Percentiles rank a stretch among this genome's conserved stretches.
These are phyloP conservation scores for Hypoxylon perforatum DNA, from an alignment of 495 filamentous ascomycete genomes.

Conservation along the genomic window DNA sequence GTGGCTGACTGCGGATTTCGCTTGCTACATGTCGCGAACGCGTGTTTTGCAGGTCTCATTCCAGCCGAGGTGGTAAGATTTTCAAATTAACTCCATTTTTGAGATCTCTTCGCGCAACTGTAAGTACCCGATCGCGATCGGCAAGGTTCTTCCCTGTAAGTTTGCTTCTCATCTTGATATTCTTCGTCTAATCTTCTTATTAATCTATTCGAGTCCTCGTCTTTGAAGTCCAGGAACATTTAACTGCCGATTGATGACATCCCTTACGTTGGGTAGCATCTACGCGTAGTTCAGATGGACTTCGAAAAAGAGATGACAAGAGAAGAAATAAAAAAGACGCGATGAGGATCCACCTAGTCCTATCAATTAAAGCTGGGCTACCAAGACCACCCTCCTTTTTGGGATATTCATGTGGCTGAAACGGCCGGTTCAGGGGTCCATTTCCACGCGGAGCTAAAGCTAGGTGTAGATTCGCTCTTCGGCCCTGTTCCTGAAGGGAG, in stretches of 20 bases:
- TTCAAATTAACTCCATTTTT: constrained; percentile 32
- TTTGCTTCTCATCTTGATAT: constrained; percentile 7
- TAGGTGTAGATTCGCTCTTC: constrained; percentile 30
- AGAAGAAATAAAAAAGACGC: constrained; percentile 19
- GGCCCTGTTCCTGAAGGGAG: constrained; percentile 39
- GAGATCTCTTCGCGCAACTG: constrained; percentile 22
- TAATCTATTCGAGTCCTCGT: not conserved
- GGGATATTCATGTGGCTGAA: constrained; percentile 33
- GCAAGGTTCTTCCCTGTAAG: constrained; percentile 8
- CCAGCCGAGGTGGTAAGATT: constrained; percentile 18
- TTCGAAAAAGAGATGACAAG: not conserved
- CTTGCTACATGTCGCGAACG: constrained; percentile 14
- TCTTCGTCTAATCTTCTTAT: constrained; percentile 12
- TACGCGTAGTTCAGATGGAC: not conserved
- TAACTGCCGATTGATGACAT: constrained; percentile 5
- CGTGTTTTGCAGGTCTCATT: constrained; percentile 17
- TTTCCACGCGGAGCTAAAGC: constrained; percentile 37
- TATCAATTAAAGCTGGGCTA: constrained; percentile 26
- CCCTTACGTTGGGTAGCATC: not conserved
- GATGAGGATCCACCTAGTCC: constrained; percentile 26
- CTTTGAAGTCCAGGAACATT: not conserved
- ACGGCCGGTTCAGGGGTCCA: constrained; percentile 36
- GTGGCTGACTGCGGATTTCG: constrained; percentile 28
- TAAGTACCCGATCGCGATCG: constrained; percentile 23
- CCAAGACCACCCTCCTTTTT: constrained; percentile 21